These are phyloP conservation scores for Pouteria campechiana DNA, from an alignment of 179 eudicot species.

Conservation along the genomic window DNA sequence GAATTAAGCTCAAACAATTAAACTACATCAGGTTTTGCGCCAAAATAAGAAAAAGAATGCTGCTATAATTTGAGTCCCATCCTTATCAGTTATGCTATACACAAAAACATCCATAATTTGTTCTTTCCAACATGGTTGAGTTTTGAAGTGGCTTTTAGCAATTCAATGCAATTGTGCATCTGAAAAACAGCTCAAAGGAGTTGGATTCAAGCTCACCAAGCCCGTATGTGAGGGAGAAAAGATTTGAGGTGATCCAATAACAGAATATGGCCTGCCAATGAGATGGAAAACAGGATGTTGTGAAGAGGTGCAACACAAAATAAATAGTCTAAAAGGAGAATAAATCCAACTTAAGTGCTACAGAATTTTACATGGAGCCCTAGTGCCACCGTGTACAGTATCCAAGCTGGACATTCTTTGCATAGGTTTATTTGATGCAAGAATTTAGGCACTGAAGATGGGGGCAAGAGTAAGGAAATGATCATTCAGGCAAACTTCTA, in stretches of 20 bases:
- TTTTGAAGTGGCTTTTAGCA: neutral
- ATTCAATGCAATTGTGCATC: neutral
- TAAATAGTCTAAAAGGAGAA: neutral
- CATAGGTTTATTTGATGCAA: neutral
- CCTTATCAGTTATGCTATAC: too few relatives aligned
- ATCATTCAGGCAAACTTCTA: too few relatives aligned
- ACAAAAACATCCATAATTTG: too few relatives aligned
- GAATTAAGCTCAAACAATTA: too few relatives aligned
- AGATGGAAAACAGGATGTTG: slow-evolving; percentile 1
- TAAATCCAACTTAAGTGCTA: neutral
- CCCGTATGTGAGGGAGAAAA: slow-evolving; percentile 79
- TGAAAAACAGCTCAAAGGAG: too few relatives aligned
- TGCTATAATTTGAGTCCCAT: too few relatives aligned
- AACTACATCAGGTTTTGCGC: neutral
- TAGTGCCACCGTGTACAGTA: neutral
- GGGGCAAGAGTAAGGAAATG: too few relatives aligned
- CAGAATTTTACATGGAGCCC: neutral
- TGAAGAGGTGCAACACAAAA: neutral
- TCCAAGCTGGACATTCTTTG: neutral
- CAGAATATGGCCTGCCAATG: slow-evolving; percentile 82
- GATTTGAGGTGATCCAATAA: slow-evolving; percentile 90
- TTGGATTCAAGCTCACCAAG: slow-evolving; percentile 63
- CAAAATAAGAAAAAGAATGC: slow-evolving; percentile 2
- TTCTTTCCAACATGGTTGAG: neutral
- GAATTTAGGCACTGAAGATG: neutral